Conservation (phyloP, 306 rosid genomes). For the Vigna nakashimae region DNA sequence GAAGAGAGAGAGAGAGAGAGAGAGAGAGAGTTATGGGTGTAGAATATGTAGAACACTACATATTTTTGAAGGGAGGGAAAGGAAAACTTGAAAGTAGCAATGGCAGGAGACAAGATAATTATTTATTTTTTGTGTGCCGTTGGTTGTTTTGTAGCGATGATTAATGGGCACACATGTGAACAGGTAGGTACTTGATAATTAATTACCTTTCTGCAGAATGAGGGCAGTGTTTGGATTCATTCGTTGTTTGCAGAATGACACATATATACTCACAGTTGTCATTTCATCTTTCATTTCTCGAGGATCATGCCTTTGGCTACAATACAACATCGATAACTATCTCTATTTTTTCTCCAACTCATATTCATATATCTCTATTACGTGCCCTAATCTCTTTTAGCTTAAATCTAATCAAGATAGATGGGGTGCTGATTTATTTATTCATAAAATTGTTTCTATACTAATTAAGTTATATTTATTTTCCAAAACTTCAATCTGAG, state of each 20-base stretch:
- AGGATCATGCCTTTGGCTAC: not conserved
- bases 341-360: too few relatives aligned
- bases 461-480: too few relatives aligned
- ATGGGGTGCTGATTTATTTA: too few relatives aligned
- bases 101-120: constrained; percentile 48
- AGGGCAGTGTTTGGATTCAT: constrained; percentile 49
- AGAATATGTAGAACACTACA: constrained; percentile 13
- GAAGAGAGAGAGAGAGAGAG: constrained; percentile 13
- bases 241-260: not conserved
- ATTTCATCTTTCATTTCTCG: constrained; percentile 1
- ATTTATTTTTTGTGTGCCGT: constrained; percentile 39
- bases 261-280: not conserved
- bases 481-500: too few relatives aligned
- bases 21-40: not conserved
- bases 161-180: constrained; percentile 71
- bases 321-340: too few relatives aligned
- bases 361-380: too few relatives aligned
- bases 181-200: constrained; percentile 51
- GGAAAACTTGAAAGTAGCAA: constrained; percentile 22
- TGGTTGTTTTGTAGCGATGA: constrained; percentile 63
- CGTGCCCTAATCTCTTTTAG: too few relatives aligned
- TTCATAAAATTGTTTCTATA: too few relatives aligned
- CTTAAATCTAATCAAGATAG: too few relatives aligned
- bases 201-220: constrained; percentile 47
- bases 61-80: not conserved